Conservation (phyloP, 83 land plant species). For the Diphasiastrum complanatum region DNA sequence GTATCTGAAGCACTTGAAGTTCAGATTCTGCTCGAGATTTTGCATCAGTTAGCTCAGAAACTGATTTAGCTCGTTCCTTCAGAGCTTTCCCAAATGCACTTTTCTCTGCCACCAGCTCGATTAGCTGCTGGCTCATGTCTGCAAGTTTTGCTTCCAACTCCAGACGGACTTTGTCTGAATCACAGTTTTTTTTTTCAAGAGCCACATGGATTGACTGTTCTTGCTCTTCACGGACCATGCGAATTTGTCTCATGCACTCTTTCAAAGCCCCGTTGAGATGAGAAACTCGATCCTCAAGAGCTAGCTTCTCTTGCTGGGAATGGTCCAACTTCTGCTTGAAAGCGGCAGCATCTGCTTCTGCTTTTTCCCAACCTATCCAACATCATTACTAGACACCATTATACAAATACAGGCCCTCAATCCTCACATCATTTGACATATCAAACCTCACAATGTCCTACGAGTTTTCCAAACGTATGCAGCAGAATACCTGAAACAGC, state of each 20-base stretch:
- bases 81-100: not conserved
- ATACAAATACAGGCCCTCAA: not conserved
- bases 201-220: not conserved
- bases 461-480: not conserved
- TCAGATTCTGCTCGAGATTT: slow-evolving; percentile 29
- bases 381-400: not conserved
- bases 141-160: not conserved
- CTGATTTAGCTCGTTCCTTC: slow-evolving; percentile 25
- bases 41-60: slow-evolving; percentile 22
- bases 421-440: not conserved
- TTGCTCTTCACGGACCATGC: slow-evolving; percentile 4
- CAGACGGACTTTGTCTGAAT: not conserved
- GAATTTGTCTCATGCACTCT: too few species aligned
- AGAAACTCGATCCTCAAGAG: not conserved
- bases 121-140: slow-evolving; percentile 3
- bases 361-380: slow-evolving; percentile 1
- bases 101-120: slow-evolving; percentile 18
- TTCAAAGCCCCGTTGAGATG: not conserved
- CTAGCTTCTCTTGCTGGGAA: not conserved
- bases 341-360: not conserved
- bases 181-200: not conserved
- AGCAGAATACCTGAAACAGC: slow-evolving; percentile 25
- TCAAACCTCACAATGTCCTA: not conserved
- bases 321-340: not conserved
- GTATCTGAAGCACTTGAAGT: slow-evolving; percentile 14